Base-by-base conservation (phyloP, 176 grass and related monocot species). In the Chrysopogon serrulatus region DNA sequence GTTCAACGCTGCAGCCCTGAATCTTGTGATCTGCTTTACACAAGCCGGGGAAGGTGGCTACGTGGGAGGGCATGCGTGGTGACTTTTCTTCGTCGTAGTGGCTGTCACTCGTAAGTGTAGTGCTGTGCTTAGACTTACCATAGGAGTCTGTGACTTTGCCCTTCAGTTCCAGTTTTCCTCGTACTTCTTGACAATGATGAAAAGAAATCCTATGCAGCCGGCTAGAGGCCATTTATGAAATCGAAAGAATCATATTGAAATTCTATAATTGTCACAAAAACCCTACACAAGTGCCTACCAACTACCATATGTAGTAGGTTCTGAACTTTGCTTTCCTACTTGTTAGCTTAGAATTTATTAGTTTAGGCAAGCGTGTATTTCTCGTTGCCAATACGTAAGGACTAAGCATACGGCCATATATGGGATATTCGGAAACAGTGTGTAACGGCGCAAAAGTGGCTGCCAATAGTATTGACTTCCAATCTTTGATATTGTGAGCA, bases 381-480 rank as follows among this genome's bases (percentile, higher is more conserved):
- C 27, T 37, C 78, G 8, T 80, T 11, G 31, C n/a, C 31, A 51
- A 68, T 34, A 68, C n/a, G 63, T 68, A 26, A 14, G 64, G 13
- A 80, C 27, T 63, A 30, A 63, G 26, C 60, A 26, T 54, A 59
- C 3, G 23, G 9, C 54, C 59, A 16, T 32, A 16, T 32, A 26
- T 8, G 1, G 26, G 78, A 80, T 36, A 28, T 16, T 80, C 37
- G 23, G 82, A 81, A 81, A 53, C 51, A 23, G 49, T 76, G 82
- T 59, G 61, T 70, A 84, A 59, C 61, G 49, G 62, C 82, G 63
- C 33, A 63, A 78, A 78, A 63, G 33, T 21, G 70, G 71, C 51
- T 35, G 87, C 45, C 77, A 85, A 39, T 16, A 81, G 26, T 71
- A 77, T 85, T 85, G 77, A 64, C 71, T 40, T 35, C 6, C 11